Percentiles rank a stretch among this genome's conserved stretches.
Evolutionary conservation across 1,284 basidiomycete species (phyloP).

Genomic region (Paramarasmius palmivorus): DNA sequence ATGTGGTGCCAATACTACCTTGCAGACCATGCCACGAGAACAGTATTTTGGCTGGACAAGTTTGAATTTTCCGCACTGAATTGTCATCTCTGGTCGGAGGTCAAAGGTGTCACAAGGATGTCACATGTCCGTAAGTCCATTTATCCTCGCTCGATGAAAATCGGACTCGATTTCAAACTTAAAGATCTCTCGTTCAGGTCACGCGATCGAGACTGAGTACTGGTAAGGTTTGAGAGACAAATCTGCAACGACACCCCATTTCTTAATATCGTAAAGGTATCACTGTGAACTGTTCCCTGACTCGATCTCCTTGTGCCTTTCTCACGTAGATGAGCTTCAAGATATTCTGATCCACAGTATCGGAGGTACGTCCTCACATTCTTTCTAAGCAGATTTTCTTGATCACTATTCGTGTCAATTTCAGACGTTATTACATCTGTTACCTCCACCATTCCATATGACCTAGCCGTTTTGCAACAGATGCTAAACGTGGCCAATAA

Average conservation of each 20-base stretch:
- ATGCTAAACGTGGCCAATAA: constrained; percentile 33
- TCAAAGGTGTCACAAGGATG: constrained; percentile 32
- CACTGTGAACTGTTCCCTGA: constrained; percentile 54
- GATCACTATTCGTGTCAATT: background rate
- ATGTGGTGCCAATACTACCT: constrained; percentile 40
- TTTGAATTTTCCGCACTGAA: constrained; percentile 23
- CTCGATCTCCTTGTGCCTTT: constrained; percentile 32
- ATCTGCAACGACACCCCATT: background rate
- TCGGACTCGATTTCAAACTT: background rate
- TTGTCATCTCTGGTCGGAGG: constrained; percentile 28
- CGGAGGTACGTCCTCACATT: constrained; percentile 48
- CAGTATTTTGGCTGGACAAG: constrained; percentile 41
- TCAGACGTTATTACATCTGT: constrained; percentile 40
- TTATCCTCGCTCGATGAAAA: too few relatives aligned
- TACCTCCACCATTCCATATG: constrained; percentile 42
- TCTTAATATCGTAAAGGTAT: constrained; percentile 33
- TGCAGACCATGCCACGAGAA: constrained; percentile 33
- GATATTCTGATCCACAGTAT: constrained; percentile 47
- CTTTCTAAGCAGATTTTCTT: background rate
- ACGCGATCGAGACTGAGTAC: constrained; percentile 51
- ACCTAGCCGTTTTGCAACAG: constrained; percentile 33
- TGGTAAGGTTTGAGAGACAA: constrained; percentile 35
- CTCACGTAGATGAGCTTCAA: constrained; percentile 42
- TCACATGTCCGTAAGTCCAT: constrained; percentile 41
- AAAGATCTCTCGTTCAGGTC: constrained; percentile 31